Evolutionary conservation across 208 protist genomes (phyloP).

Genomic region (Borovskyia barvae): DNA sequence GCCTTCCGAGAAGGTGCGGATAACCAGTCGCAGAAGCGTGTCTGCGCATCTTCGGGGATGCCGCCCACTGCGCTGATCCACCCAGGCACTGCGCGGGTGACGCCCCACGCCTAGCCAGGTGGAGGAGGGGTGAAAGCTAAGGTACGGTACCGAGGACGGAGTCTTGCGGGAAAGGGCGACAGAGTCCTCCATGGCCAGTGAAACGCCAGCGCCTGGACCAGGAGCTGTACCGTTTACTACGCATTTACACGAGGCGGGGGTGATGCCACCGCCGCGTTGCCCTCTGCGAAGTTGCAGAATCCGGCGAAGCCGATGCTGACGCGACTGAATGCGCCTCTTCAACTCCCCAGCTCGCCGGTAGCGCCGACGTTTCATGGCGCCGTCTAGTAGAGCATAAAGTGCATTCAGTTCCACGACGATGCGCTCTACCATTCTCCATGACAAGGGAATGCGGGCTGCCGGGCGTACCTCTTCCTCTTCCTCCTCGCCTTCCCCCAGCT

Average conservation of each 20-base stretch:
- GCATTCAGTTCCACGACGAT: conserved; percentile 17
- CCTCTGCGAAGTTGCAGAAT: background rate
- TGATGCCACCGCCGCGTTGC: background rate
- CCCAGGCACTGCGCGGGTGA: conserved; percentile 25
- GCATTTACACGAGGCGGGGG: too few relatives aligned
- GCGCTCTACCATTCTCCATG: conserved; percentile 2
- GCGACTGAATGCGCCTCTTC: conserved; percentile 8
- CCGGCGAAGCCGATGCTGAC: conserved; percentile 13
- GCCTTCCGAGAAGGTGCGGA: conserved; percentile 4
- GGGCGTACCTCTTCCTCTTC: too few relatives aligned
- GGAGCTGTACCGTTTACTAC: too few relatives aligned
- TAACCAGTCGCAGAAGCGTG: conserved; percentile 2
- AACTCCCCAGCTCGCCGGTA: conserved; percentile 3
- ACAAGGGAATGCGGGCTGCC: too few relatives aligned
- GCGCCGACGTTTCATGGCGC: conserved; percentile 18
- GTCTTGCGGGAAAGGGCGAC: background rate
- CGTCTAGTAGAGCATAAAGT: conserved; percentile 20
- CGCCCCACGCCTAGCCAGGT: conserved; percentile 36
- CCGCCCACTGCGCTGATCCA: conserved; percentile 49
- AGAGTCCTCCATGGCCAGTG: too few relatives aligned
- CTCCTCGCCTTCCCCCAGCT: too few relatives aligned
- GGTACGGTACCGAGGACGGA: conserved; percentile 11
- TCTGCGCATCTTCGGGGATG: conserved; percentile 26
- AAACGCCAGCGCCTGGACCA: too few relatives aligned
- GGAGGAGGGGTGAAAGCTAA: conserved; percentile 42